Evolutionary conservation across 371 early-diverging fungal species (phyloP).

Genomic region (Syncephalastrum monosporum): DNA sequence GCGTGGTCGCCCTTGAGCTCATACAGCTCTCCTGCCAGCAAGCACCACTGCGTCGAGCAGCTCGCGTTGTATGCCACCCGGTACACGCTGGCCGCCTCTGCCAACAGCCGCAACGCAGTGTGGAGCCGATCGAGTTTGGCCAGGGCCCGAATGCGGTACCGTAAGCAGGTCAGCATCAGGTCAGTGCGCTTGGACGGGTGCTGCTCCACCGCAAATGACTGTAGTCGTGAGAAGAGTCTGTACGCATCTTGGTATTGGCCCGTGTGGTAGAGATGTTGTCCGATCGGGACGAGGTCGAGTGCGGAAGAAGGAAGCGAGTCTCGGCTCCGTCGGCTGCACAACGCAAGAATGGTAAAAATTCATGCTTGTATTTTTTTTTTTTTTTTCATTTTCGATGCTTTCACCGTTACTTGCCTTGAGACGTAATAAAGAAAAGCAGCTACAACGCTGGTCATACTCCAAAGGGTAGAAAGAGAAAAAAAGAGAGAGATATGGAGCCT

Average conservation of each 20-base stretch:
- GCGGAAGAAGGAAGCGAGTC: neutral
- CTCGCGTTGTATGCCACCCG: neutral
- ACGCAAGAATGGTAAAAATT: neutral
- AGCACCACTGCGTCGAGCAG: slow-evolving; percentile 13
- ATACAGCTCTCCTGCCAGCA: slow-evolving; percentile 19
- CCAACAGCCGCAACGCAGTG: slow-evolving; percentile 14
- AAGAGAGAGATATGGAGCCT: neutral
- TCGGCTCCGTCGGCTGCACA: neutral
- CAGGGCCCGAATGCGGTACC: slow-evolving; percentile 23
- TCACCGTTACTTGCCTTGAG: neutral
- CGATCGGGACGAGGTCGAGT: slow-evolving; percentile 7
- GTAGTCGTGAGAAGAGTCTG: slow-evolving; percentile 17
- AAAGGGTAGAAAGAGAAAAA: neutral
- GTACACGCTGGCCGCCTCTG: neutral
- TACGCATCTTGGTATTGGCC: slow-evolving; percentile 20
- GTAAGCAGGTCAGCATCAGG: slow-evolving; percentile 5
- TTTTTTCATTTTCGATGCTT: neutral
- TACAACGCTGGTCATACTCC: slow-evolving; percentile 1
- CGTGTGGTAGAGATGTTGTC: slow-evolving; percentile 8
- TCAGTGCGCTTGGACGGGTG: neutral
- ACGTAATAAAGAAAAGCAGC: slow-evolving; percentile 1
- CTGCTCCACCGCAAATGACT: neutral
- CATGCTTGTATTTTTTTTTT: neutral
- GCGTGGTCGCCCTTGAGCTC: slow-evolving; percentile 6
- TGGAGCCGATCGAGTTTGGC: slow-evolving; percentile 7